These are phyloP conservation scores for Canavalia gladiata DNA, from an alignment of 306 rosid genomes.

Conservation along the genomic window DNA sequence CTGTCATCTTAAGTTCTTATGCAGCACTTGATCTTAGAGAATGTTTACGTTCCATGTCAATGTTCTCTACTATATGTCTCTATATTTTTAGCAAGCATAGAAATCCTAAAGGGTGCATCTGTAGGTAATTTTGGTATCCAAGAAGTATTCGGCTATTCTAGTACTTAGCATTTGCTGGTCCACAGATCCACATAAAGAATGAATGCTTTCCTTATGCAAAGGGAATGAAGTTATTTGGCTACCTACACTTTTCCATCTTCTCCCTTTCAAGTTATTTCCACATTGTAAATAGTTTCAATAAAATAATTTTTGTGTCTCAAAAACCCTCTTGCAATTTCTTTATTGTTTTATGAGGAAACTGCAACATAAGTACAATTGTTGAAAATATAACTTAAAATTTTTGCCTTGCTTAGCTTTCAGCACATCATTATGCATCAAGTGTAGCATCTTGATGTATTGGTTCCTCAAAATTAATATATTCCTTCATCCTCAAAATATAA, in stretches of 20 bases:
- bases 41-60: conserved; percentile 19
- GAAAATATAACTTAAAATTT: not conserved
- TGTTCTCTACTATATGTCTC: conserved; percentile 18
- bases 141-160: not conserved
- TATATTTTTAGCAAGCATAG: conserved; percentile 10
- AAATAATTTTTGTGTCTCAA: too few species aligned
- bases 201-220: not conserved
- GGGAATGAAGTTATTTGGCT: too few species aligned
- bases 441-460: not conserved
- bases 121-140: conserved; percentile 2
- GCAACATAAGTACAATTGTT: not conserved
- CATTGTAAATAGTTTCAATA: not conserved
- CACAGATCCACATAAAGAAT: not conserved
- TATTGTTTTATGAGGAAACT: too few species aligned
- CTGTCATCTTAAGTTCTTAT: not conserved
- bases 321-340: too few species aligned
- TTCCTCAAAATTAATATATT: not conserved
- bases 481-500: not conserved
- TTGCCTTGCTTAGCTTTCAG: not conserved
- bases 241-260: too few species aligned
- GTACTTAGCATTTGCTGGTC: not conserved
- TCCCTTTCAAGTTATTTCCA: too few species aligned
- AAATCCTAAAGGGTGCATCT: conserved; percentile 17
- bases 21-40: conserved; percentile 2
- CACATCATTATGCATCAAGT: not conserved